Conservation (phyloP, 139 green algal genomes). For the Picochlorum sp. region DNA sequence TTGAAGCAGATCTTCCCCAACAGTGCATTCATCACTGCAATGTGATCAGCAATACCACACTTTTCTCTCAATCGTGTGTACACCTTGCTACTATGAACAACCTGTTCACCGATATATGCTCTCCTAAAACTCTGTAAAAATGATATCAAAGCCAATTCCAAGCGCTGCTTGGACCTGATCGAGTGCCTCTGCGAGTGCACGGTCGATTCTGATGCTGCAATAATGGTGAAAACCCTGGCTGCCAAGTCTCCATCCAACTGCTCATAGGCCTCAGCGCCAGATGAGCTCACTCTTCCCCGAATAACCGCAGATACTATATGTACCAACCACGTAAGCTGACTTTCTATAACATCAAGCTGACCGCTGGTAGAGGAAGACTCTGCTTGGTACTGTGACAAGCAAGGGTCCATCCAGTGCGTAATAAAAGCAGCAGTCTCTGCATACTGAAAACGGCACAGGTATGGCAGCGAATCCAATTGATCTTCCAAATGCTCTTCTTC, state of each 20-base stretch:
- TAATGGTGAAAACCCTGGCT: conserved; percentile 73
- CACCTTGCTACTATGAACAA: conserved; percentile 93
- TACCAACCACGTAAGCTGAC: conserved; percentile 95
- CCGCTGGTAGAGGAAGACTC: conserved; percentile 2
- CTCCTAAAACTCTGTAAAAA: conserved; percentile 97
- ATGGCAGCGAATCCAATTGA: conserved; percentile 88
- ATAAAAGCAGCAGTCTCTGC: conserved; percentile 67
- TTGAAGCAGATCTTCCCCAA: conserved; percentile 87
- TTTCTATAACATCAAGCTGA: conserved; percentile 68
- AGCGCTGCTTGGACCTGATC: conserved; percentile 67
- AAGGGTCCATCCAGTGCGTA: conserved; percentile 59
- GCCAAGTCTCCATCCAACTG: conserved; percentile 87
- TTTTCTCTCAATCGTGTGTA: conserved; percentile 74
- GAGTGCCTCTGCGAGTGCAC: conserved; percentile 33
- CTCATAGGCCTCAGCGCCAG: conserved; percentile 57
- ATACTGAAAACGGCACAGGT: conserved; percentile 91
- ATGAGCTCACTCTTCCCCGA: conserved; percentile 62
- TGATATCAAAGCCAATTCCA: conserved; percentile 81
- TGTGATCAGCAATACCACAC: conserved; percentile 77
- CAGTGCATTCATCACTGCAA: conserved; percentile 72
- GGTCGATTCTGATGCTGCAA: conserved; percentile 62
- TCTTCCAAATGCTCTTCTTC: conserved; percentile 85
- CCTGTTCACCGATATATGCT: conserved; percentile 88
- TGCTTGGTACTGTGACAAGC: conserved; percentile 48
- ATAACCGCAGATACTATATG: conserved; percentile 90